These are phyloP conservation scores for Flaveria robusta DNA, from an alignment of 129 eudicot species.

Conservation along the genomic window DNA sequence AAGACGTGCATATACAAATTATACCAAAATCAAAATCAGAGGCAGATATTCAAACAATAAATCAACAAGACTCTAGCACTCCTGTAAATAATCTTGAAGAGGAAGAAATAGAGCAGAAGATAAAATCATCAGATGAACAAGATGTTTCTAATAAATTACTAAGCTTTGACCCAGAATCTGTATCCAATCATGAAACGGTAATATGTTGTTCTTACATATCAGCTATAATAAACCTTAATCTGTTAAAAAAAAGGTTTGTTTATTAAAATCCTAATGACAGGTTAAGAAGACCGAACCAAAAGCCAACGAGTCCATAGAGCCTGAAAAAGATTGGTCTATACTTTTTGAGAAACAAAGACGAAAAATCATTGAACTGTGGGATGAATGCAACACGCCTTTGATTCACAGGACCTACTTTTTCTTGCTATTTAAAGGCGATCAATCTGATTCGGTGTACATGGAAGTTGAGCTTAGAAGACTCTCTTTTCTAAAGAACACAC, in stretches of 20 bases:
- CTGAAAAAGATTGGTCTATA: conserved; percentile 33
- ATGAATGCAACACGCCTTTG: conserved; percentile 67
- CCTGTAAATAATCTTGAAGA: conserved; percentile 25
- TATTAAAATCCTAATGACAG: conserved; percentile 21
- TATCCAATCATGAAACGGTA: conserved; percentile 38
- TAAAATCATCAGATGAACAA: conserved; percentile 20
- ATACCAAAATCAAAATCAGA: conserved; percentile 33
- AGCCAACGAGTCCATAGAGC: conserved; percentile 17
- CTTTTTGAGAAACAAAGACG: conserved; percentile 66
- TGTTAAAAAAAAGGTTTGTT: background rate
- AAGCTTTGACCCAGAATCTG: conserved; percentile 29
- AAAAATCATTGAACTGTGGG: conserved; percentile 77
- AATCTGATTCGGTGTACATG: conserved; percentile 77
- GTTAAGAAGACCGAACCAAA: conserved; percentile 37
- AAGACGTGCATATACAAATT: background rate
- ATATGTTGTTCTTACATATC: conserved; percentile 10
- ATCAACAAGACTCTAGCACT: conserved; percentile 21
- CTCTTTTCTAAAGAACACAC: conserved; percentile 57
- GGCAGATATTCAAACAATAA: conserved; percentile 20
- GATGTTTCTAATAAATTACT: conserved; percentile 25
- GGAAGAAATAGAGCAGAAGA: conserved; percentile 38
- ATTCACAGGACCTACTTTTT: conserved; percentile 75
- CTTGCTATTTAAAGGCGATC: conserved; percentile 84
- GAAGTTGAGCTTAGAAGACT: conserved; percentile 84
- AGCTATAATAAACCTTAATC: conserved; percentile 8